Conservation (phyloP, 179 eudicot genomes). For the Beta lomatogona region DNA sequence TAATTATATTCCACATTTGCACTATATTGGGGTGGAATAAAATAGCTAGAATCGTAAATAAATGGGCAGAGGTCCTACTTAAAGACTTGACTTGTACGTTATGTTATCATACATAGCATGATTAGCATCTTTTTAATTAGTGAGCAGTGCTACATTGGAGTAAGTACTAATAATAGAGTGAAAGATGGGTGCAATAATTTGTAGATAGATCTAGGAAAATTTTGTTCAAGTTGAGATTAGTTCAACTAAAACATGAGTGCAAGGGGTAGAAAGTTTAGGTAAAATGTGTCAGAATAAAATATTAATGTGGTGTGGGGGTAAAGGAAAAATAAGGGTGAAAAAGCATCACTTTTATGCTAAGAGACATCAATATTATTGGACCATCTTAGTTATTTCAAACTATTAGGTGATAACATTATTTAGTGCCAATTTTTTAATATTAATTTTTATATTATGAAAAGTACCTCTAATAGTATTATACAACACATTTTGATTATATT, state of each 20-base stretch:
- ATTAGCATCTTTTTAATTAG: neutral
- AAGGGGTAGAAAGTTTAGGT: constrained; percentile 9
- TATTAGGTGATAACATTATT: neutral
- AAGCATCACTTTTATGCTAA: neutral
- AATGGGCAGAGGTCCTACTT: neutral
- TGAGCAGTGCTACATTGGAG: neutral
- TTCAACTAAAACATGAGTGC: neutral
- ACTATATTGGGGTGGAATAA: no score
- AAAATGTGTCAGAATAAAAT: constrained; percentile 9
- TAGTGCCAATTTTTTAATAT: neutral
- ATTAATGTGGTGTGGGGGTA: neutral
- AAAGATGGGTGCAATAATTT: neutral
- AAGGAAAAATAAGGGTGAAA: neutral
- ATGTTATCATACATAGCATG: neutral
- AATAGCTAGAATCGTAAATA: neutral
- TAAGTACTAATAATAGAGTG: neutral
- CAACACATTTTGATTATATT: no score
- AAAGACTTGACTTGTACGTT: constrained; percentile 16
- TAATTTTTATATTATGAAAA: no score
- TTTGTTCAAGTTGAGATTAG: neutral
- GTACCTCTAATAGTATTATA: no score
- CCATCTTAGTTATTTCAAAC: neutral
- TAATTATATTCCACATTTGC: neutral
- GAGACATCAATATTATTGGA: neutral
- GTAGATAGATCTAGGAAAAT: neutral